Base-by-base conservation (phyloP, 176 grass and related monocot species). In the Miscanthus lutarioriparius region DNA sequence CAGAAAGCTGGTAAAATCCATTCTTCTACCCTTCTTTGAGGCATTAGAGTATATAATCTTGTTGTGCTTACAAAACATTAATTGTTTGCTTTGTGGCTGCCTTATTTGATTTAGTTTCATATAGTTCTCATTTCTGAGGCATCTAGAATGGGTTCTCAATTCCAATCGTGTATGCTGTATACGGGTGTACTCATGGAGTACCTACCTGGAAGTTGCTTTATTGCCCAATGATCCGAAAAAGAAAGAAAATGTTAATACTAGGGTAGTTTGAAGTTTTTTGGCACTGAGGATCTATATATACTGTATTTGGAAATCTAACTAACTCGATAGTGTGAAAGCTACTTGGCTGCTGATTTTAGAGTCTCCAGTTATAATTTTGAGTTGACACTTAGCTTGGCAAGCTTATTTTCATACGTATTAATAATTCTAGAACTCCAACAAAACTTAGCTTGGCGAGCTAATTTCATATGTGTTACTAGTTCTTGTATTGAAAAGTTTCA, bases 1-100 rank as follows among this genome's bases (percentile, higher is more conserved):
- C 84, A 82, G 94, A 36, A 91, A 84, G 68, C 66, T 97, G 89
- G 94, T 93, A 91, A 82, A 3, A 53, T 41, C 67, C 37, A 39
- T 82, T 63, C 51, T 23, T 82, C 15, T 70, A 77, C 10, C 64
- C 22, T 76, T 74, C 63, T 69, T 87, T 70, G 22, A n/a, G 16
- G 20, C 64, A 82, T 37, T 59, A 36, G 11, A 79, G 8, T 28
- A 61, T 75, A 37, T 70, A 8, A 67, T 75, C 22, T 41, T 59
- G 8, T 10, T 19, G 28, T 79, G 25, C 38, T 48, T 10, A 19
- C 38, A 61, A 77, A 59, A 12, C 45, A 14, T 85, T 85, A 11
- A 27, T 70, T 25, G 6, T 45, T 45, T 82, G 4, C 17, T 41
- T 27, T 70, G 33, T 72, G 22, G 4, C 28, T 49, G 20, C 41